Evolutionary conservation across 2,329 filamentous ascomycete genomes (phyloP), one percentile per base, ranked within the genome.

Genomic region (Scopulariopsis brevicaulis): DNA sequence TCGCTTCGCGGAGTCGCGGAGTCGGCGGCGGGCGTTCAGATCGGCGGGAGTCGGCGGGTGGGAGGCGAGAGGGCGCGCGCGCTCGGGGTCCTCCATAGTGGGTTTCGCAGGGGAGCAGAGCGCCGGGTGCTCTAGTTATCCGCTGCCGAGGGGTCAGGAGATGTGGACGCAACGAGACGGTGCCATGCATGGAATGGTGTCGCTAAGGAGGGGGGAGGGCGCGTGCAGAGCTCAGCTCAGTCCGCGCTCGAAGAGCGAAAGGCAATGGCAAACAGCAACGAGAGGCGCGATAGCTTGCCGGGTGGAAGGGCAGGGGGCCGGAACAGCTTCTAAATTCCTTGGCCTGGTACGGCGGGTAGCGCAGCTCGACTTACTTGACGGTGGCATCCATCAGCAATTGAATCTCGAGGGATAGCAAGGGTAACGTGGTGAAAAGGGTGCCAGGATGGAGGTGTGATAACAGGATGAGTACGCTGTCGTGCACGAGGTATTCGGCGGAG

Each of bases 351-450:
- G 35, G 54, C 46, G 54, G 40, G 14, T 22, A n/a, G 51, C 46
- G 25, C n/a, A 56, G 15, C 25, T 55, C 51, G 28, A 59, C 59
- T 54, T 60, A 60, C 59, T 59, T 50, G 52, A 58, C 48, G 48
- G 55, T 46, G 54, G 52, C 57, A 60, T 60, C 56, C 58, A 60
- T 57, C 25, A 59, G 34, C 55, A 50, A 58, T 50, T 53, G n/a
- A 28, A 11, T 58, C 40, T 32, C 32, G 40, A 15, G 20, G 53
- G 40, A 43, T 18, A 51, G 51, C 53, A 35, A 40, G 24, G 34
- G 40, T 20, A 22, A 4, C 28, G 34, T 46, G 8, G 43, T 6
- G 46, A 22, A 22, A 50, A 7, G 40, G 15, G 14, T 46, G 40
- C 8, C 37, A 40, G 20, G 22, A 24, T 50, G 20, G 46, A 50